Base-by-base conservation (phyloP, 2,329 filamentous ascomycete species). In the Aspergillus sp. region DNA sequence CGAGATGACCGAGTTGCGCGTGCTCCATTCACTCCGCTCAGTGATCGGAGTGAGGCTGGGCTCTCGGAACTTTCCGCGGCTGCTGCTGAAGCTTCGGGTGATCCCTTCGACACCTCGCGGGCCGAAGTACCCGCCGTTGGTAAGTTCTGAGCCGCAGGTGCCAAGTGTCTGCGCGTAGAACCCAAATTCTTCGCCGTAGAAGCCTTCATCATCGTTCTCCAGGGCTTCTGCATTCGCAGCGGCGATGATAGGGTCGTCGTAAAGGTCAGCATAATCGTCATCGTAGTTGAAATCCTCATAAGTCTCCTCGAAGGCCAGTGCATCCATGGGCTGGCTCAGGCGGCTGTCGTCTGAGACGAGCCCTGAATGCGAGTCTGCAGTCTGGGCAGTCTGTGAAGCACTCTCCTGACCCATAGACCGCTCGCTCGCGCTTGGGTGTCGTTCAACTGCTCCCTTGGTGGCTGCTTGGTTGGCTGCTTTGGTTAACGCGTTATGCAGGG, bases 1-100 rank as follows among this genome's bases (percentile, higher is more conserved):
- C 46, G 85, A 88, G 71, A 94, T 87, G 46, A 95, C 81, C 1
- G 88, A 94, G 62, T 96, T 97, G 36, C 93, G 82, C 46, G 94
- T 95, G 34, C 89, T 95, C 72, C 95, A 96, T 67, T 98, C 93
- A 46, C 88, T 95, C 9, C 90, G 81, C 64, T 97, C 93, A 0
- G 91, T 97, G 56, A 98, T 97, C 5, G 93, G 93, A 1, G 93
- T 97, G 38, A 98, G 72, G 57, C 93, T 96, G 1, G 93, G 91
- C 62, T 96, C 91, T 33, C 86, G 81, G 13, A 87, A 86, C 28
- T 84, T 81, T 40, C 83, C 75, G 10, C 83, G 81, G 13, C 88
- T 90, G 13, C 88, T 90, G 51, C 86, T 93, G 43, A 81, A 81
- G 49, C 77, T 84, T 31, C 88, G 81, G 42, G 70, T 70, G 33